phyloP scores from a whole-genome alignment of 768 basidiomycete species.

The Psilocybe tampanensis region DNA sequence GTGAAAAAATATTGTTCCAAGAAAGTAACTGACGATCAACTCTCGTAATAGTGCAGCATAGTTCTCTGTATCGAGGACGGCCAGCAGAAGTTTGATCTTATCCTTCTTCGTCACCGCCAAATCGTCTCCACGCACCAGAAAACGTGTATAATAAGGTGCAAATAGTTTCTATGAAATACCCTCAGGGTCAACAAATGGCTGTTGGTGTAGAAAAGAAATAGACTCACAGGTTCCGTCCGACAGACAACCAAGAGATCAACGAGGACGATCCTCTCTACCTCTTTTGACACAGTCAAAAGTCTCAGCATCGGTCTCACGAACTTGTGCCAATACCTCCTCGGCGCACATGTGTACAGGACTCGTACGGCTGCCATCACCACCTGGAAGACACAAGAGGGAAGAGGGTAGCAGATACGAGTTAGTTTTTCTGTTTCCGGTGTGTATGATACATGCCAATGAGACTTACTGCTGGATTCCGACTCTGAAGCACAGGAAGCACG shows the following conservation, averaged over 20 bases:
- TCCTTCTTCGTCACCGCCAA: constrained; percentile 63
- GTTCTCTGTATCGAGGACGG: constrained; percentile 66
- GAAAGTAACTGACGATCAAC: constrained; percentile 66
- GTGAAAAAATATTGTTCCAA: not conserved
- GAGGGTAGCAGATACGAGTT: not conserved
- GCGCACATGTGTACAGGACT: constrained; percentile 73
- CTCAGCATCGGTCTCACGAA: constrained; percentile 75
- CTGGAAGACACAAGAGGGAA: constrained; percentile 35
- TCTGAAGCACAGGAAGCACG: constrained; percentile 79
- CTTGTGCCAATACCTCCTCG: constrained; percentile 54
- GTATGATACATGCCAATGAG: not conserved
- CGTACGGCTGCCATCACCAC: constrained; percentile 79
- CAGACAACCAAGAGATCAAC: constrained; percentile 72
- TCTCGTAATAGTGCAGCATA: constrained; percentile 76
- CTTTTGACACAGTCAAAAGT: constrained; percentile 66
- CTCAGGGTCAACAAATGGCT: not conserved
- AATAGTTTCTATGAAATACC: constrained; percentile 56
- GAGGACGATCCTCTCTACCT: constrained; percentile 76
- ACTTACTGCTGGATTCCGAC: constrained; percentile 77
- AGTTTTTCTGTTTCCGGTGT: not conserved
- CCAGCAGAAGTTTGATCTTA: constrained; percentile 77
- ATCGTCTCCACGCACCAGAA: constrained; percentile 74
- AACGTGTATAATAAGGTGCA: constrained; percentile 58
- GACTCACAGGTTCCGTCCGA: constrained; percentile 64
- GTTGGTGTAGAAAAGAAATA: not conserved